phyloP scores from a whole-genome alignment of 139 green algal species.

The Tetraselmis striata region DNA sequence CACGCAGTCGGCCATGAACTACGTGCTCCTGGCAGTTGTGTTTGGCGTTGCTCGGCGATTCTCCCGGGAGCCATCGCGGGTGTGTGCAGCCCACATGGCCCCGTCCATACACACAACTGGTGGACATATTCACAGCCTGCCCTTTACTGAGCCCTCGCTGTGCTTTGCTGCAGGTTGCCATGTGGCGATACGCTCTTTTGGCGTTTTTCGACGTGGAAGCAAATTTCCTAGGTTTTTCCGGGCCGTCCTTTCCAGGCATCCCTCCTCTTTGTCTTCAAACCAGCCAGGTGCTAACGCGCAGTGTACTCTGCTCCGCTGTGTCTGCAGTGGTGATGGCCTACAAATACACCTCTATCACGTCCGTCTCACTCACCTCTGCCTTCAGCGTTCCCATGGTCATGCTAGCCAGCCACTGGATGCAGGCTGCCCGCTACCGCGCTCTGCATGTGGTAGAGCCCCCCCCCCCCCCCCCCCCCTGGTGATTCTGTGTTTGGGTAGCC shows the following conservation, averaged over 20 bases:
- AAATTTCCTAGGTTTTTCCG: neutral
- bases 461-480: too few relatives aligned
- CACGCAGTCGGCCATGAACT: neutral
- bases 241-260: too few relatives aligned
- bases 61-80: neutral
- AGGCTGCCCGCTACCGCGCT: neutral
- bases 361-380: neutral
- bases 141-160: neutral
- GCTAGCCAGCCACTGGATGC: neutral
- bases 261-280: too few relatives aligned
- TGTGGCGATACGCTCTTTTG: neutral
- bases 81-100: too few relatives aligned
- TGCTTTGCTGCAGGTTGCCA: neutral
- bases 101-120: too few relatives aligned
- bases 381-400: neutral
- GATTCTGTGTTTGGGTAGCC: too few relatives aligned
- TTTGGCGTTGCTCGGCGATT: neutral
- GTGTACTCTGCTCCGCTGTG: too few relatives aligned
- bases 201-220: constrained; percentile 1
- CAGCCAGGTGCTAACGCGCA: too few relatives aligned
- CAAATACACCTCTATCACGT: neutral
- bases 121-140: too few relatives aligned
- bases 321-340: neutral
- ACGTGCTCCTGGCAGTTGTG: neutral
- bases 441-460: neutral